These are phyloP conservation scores for Tripterygium wilfordii DNA, from an alignment of 177 flowering plant genomes.

Conservation along the genomic window DNA sequence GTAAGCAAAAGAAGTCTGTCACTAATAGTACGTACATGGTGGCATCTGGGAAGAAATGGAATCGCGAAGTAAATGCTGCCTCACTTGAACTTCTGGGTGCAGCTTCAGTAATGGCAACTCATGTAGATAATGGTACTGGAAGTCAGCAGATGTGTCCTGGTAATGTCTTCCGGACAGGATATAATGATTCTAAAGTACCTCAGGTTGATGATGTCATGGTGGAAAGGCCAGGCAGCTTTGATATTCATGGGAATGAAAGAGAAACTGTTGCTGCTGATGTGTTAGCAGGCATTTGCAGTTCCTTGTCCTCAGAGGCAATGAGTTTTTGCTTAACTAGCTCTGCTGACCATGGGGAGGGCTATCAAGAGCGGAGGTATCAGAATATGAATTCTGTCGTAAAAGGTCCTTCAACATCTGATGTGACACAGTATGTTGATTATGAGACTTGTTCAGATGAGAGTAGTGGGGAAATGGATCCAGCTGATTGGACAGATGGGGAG, in stretches of 20 bases:
- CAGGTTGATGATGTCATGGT: constrained; percentile 20
- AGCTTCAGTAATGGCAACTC: constrained; percentile 65
- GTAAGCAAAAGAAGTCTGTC: constrained; percentile 42
- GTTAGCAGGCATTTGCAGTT: constrained; percentile 81
- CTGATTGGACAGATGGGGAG: constrained; percentile 93
- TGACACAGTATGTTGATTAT: constrained; percentile 54
- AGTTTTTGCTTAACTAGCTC: constrained; percentile 84
- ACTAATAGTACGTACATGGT: constrained; percentile 51
- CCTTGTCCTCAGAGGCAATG: constrained; percentile 84
- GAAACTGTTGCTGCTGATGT: constrained; percentile 85
- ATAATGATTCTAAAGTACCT: constrained; percentile 14
- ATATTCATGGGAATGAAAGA: constrained; percentile 41
- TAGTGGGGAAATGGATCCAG: constrained; percentile 65
- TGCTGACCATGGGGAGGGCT: constrained; percentile 58
- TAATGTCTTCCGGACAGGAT: constrained; percentile 23
- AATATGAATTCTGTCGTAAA: constrained; percentile 27
- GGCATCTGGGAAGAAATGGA: constrained; percentile 70
- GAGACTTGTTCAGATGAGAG: constrained; percentile 93
- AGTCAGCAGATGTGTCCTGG: constrained; percentile 21
- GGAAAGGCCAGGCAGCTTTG: constrained; percentile 34
- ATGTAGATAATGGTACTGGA: constrained; percentile 27
- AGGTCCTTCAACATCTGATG: constrained; percentile 50
- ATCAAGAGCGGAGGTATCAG: constrained; percentile 41
- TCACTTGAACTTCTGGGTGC: constrained; percentile 84
- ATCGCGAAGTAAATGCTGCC: constrained; percentile 58